phyloP scores from a whole-genome alignment of 768 basidiomycete species.

The Amanita molliuscula region DNA sequence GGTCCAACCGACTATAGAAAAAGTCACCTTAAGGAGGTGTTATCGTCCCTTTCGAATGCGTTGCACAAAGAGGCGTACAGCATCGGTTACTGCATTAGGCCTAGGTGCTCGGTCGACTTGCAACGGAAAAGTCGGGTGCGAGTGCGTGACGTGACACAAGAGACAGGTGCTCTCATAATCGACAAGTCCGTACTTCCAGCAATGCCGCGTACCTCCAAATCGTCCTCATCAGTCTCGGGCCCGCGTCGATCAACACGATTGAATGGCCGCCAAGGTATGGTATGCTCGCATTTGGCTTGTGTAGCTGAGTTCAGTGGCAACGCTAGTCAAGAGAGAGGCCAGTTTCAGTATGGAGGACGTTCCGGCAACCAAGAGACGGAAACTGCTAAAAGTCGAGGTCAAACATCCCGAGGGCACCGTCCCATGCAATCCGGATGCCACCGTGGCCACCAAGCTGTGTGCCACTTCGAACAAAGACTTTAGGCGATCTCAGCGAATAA shows the following conservation, averaged over 20 bases:
- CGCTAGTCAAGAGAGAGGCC: conserved; percentile 3
- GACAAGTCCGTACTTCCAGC: not conserved
- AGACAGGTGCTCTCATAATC: not conserved
- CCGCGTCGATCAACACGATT: conserved; percentile 22
- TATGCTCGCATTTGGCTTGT: not conserved
- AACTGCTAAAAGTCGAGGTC: conserved; percentile 3
- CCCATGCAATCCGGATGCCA: conserved; percentile 6
- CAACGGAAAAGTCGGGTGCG: not conserved
- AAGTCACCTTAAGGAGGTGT: not conserved
- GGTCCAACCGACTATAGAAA: not conserved
- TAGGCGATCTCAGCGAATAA: conserved; percentile 29
- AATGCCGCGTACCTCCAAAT: conserved; percentile 13
- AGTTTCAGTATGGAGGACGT: conserved; percentile 4
- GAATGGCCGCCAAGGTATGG: conserved; percentile 17
- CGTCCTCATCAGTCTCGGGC: not conserved
- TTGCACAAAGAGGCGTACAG: not conserved
- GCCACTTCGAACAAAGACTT: conserved; percentile 16
- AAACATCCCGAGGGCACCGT: not conserved
- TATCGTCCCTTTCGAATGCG: not conserved
- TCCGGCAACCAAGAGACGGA: conserved; percentile 7
- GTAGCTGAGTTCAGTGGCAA: conserved; percentile 5
- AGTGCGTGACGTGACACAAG: conserved; percentile 4
- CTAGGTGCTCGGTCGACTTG: not conserved
- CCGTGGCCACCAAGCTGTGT: conserved; percentile 10
- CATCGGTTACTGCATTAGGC: too few relatives aligned